phyloP scores from a whole-genome alignment of 331 rosid genomes.

The Cydonia oblonga region DNA sequence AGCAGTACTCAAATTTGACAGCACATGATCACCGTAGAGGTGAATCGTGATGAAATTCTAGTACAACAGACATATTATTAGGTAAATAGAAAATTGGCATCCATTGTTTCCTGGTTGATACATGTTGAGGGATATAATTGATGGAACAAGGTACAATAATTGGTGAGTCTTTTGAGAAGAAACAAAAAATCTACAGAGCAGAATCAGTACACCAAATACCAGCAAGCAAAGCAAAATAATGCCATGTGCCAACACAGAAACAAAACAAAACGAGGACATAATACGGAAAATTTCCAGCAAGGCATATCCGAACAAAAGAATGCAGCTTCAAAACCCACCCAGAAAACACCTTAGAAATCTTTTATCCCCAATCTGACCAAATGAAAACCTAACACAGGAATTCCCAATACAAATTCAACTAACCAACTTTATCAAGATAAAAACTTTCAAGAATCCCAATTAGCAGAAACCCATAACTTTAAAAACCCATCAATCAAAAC shows the following conservation, averaged over 20 bases:
- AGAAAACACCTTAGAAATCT: neutral
- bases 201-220: neutral
- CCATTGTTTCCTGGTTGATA: neutral
- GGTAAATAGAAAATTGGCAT: neutral
- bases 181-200: neutral
- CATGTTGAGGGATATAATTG: neutral
- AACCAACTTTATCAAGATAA: neutral
- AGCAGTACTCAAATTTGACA: neutral
- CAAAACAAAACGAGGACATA: neutral
- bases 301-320: neutral
- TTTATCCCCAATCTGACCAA: neutral
- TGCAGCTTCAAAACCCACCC: conserved; percentile 1
- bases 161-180: neutral
- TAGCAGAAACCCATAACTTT: neutral
- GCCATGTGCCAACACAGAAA: neutral
- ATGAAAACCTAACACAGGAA: neutral
- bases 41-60: neutral
- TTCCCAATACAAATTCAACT: neutral
- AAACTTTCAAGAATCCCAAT: neutral
- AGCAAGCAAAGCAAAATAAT: neutral
- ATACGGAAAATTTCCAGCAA: neutral
- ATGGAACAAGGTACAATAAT: neutral
- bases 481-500: neutral
- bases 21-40: neutral
- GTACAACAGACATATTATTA: neutral